Evolutionary conservation across 192 early-diverging fungal genomes (phyloP).

Genomic region (Gaertneriomyces sp.): DNA sequence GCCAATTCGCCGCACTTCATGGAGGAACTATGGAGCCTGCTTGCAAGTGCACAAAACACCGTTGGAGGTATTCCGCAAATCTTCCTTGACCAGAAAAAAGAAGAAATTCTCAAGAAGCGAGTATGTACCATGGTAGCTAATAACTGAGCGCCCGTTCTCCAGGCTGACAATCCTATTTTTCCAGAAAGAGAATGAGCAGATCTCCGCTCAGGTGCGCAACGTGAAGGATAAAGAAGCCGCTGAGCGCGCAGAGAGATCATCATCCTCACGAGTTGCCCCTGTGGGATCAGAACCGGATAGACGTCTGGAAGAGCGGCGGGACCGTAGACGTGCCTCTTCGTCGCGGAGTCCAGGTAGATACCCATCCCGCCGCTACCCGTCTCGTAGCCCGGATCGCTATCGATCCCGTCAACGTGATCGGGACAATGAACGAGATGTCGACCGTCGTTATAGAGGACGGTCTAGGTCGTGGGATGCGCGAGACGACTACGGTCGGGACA

Average conservation of each 20-base stretch:
- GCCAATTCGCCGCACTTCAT: conserved; percentile 77
- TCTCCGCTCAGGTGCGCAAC: conserved; percentile 10
- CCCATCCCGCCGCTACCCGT: no score
- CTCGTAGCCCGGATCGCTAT: no score
- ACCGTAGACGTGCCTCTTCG: no score
- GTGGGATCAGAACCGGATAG: no score
- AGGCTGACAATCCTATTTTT: background rate
- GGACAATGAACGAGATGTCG: no score
- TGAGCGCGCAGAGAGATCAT: conserved; percentile 5
- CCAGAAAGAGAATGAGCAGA: conserved; percentile 15
- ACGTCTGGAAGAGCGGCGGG: no score
- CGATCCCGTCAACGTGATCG: no score
- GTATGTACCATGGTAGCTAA: background rate
- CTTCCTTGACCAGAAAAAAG: conserved; percentile 83
- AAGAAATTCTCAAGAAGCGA: conserved; percentile 55
- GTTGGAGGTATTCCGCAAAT: conserved; percentile 78
- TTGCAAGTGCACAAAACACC: conserved; percentile 82
- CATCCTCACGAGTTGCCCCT: no score
- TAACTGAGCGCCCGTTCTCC: background rate
- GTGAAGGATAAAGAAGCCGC: conserved; percentile 18
- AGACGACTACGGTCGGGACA: no score
- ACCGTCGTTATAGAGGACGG: no score
- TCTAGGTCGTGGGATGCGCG: no score
- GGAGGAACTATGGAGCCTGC: conserved; percentile 81
- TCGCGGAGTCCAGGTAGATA: no score